These are phyloP conservation scores for Zanthoxylum bungeanum DNA, from an alignment of 345 rosid genomes.

Conservation along the genomic window DNA sequence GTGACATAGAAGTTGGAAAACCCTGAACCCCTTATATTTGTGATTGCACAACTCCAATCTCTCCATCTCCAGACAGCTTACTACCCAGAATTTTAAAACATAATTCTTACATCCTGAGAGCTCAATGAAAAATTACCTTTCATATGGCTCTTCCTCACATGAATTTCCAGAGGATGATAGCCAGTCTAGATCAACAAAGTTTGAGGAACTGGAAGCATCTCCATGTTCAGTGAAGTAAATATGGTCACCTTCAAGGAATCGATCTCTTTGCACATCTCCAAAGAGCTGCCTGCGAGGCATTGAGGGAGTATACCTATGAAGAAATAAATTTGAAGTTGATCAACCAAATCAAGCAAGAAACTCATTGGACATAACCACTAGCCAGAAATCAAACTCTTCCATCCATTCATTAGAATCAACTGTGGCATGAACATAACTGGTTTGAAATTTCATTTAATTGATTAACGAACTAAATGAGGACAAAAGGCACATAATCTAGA, in stretches of 20 bases:
- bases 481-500: neutral
- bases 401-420: conserved; percentile 3
- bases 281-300: conserved; percentile 74
- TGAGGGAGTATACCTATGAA: conserved; percentile 65
- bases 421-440: neutral
- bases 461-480: neutral
- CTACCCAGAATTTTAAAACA: neutral
- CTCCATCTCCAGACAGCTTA: too few species aligned
- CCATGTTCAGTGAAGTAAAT: conserved; percentile 60
- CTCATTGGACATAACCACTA: neutral
- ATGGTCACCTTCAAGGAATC: conserved; percentile 46
- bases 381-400: neutral
- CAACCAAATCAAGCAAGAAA: conserved; percentile 12
- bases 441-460: neutral
- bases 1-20: neutral
- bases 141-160: conserved; percentile 77
- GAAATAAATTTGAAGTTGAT: conserved; percentile 12
- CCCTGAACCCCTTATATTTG: neutral
- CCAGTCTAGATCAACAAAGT: conserved; percentile 92
- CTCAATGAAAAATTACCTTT: conserved; percentile 55
- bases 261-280: conserved; percentile 61
- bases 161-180: conserved; percentile 91
- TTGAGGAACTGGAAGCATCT: conserved; percentile 66
- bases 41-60: neutral
- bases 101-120: neutral